phyloP scores from a whole-genome alignment of 441 rosid species.

The Dalechampia spathulata region DNA sequence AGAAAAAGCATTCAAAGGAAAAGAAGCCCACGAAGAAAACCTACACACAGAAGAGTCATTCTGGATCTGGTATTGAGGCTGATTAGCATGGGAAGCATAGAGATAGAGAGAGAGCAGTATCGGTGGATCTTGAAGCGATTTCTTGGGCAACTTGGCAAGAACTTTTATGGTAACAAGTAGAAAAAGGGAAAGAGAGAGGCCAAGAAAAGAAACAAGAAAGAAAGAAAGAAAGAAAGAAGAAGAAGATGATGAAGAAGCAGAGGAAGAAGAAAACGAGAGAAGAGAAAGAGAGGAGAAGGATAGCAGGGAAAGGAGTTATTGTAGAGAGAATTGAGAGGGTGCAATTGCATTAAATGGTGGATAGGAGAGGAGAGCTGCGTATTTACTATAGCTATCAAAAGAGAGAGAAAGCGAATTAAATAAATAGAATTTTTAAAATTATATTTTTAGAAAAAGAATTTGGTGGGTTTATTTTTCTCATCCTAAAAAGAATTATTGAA shows the following conservation, averaged over 20 bases:
- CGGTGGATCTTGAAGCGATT: too few species aligned
- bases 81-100: slow-evolving; percentile 15
- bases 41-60: too few species aligned
- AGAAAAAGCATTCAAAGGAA: too few species aligned
- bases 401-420: slow-evolving; percentile 19
- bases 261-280: too few species aligned
- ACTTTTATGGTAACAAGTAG: slow-evolving; percentile 24
- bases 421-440: too few species aligned
- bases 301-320: slow-evolving; percentile 60
- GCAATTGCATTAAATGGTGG: slow-evolving; percentile 80
- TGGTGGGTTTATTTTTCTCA: too few species aligned
- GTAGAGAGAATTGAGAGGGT: slow-evolving; percentile 60
- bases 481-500: too few species aligned
- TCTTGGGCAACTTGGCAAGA: slow-evolving; percentile 16
- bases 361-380: slow-evolving; percentile 63
- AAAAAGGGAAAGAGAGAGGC: neutral
- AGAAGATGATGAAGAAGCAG: neutral
- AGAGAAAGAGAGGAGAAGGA: slow-evolving; percentile 12
- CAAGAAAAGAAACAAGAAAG: neutral
- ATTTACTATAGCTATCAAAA: slow-evolving; percentile 34
- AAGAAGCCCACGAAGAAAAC: too few species aligned
- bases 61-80: slow-evolving; percentile 21
- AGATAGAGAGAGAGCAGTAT: slow-evolving; percentile 11
- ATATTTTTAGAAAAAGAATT: too few species aligned
- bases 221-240: neutral